Percentiles rank a stretch among this genome's conserved stretches.
phyloP scores from a whole-genome alignment of 495 filamentous ascomycete species.

The Xylaria cubensis region DNA sequence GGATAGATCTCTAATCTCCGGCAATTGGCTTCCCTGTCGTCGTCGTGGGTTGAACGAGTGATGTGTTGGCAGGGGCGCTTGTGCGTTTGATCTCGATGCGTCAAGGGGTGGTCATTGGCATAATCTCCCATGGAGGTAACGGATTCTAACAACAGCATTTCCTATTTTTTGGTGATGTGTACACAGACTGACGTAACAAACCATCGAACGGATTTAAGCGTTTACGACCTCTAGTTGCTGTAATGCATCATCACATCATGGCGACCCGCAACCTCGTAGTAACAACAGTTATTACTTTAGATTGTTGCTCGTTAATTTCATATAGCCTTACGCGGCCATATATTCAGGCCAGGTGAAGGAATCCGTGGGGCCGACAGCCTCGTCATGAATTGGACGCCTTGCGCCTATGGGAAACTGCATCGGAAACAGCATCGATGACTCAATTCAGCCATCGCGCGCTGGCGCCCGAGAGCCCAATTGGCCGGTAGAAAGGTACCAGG shows the following conservation, averaged over 20 bases:
- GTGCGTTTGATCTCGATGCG: constrained; percentile 26
- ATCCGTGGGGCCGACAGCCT: constrained; percentile 24
- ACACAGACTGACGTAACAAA: background rate
- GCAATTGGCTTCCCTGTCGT: constrained; percentile 18
- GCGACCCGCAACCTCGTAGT: constrained; percentile 19
- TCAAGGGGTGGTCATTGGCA: constrained; percentile 39
- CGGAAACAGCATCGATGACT: constrained; percentile 20
- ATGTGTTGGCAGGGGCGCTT: constrained; percentile 36
- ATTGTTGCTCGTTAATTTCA: background rate
- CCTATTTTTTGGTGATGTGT: constrained; percentile 12
- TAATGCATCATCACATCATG: constrained; percentile 34
- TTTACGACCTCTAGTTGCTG: constrained; percentile 28
- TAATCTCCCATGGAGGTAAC: background rate
- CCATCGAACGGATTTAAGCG: background rate
- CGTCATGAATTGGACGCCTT: constrained; percentile 24
- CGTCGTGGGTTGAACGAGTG: constrained; percentile 34
- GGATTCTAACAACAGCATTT: constrained; percentile 19
- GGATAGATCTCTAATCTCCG: constrained; percentile 7
- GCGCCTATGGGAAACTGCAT: constrained; percentile 17
- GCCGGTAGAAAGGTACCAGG: constrained; percentile 12
- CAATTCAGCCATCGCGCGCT: constrained; percentile 24
- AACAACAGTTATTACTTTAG: background rate
- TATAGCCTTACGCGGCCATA: constrained; percentile 25
- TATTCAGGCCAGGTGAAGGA: constrained; percentile 4
- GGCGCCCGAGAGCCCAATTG: constrained; percentile 24